These are phyloP conservation scores for Patellaria atrata DNA, from an alignment of 495 filamentous ascomycete species.

Conservation along the genomic window DNA sequence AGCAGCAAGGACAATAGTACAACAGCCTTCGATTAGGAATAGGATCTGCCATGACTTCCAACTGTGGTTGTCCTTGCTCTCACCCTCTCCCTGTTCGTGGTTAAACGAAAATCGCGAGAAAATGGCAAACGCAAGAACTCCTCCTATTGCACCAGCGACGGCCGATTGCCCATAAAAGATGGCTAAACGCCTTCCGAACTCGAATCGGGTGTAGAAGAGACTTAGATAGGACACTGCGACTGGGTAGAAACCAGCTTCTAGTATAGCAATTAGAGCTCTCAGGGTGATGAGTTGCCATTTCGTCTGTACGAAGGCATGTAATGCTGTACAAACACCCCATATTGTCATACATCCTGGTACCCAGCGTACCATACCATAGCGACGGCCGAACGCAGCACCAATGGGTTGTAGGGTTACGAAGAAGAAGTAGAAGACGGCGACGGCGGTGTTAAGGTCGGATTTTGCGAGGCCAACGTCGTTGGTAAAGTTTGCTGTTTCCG, in stretches of 20 bases:
- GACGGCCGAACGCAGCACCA: conserved; percentile 39
- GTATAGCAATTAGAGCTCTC: conserved; percentile 30
- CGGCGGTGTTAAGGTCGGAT: conserved; percentile 38
- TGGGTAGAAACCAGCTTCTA: conserved; percentile 41
- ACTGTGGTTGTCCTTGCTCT: conserved; percentile 1
- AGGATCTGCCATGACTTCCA: conserved; percentile 40
- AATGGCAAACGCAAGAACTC: conserved; percentile 31
- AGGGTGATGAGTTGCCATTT: conserved; percentile 29
- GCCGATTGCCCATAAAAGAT: conserved; percentile 45
- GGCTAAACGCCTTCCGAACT: conserved; percentile 37
- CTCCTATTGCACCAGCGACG: conserved; percentile 42
- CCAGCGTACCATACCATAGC: conserved; percentile 37
- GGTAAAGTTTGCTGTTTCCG: conserved; percentile 37
- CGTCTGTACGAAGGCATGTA: conserved; percentile 29
- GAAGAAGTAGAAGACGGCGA: conserved; percentile 40
- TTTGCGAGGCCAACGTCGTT: conserved; percentile 30
- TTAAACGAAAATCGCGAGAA: conserved; percentile 24
- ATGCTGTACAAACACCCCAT: conserved; percentile 39
- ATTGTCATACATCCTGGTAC: conserved; percentile 40
- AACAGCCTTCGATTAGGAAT: conserved; percentile 40
- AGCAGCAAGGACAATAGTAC: conserved; percentile 35
- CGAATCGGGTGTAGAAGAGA: conserved; percentile 40
- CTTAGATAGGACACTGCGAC: conserved; percentile 39
- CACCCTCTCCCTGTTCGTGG: conserved; percentile 1
- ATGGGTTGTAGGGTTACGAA: conserved; percentile 44